A percentile compares a stretch with the other conserved stretches of the same genome.
Conservation (phyloP, 495 filamentous ascomycete genomes). For the Astrothelium macrocarpum region DNA sequence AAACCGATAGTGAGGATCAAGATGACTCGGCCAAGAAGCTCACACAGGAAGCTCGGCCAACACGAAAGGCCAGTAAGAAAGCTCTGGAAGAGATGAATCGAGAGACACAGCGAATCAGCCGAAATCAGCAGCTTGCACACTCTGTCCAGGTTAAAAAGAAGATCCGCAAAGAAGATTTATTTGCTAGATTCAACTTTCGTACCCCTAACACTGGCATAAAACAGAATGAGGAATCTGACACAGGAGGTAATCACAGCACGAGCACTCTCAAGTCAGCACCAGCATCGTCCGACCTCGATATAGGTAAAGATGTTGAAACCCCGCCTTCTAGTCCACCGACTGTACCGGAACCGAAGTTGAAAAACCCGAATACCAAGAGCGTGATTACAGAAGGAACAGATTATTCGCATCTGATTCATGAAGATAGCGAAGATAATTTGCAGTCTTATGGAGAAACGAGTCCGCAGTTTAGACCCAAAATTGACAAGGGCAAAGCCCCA, state of each 20-base stretch:
- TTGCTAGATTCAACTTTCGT: slow-evolving; percentile 73
- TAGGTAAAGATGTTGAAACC: slow-evolving; percentile 35
- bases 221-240: not conserved
- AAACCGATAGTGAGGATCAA: slow-evolving; percentile 39
- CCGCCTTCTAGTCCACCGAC: slow-evolving; percentile 32
- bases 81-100: slow-evolving; percentile 89
- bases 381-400: too few species aligned
- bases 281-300: slow-evolving; percentile 40
- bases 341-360: not conserved
- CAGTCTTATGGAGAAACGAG: slow-evolving; percentile 6
- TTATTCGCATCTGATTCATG: slow-evolving; percentile 3
- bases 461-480: slow-evolving; percentile 19
- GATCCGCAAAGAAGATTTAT: slow-evolving; percentile 72
- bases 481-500: slow-evolving; percentile 43
- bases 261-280: slow-evolving; percentile 16
- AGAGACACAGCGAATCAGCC: slow-evolving; percentile 82
- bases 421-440: slow-evolving; percentile 11
- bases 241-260: not conserved
- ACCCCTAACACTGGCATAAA: not conserved
- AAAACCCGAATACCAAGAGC: not conserved
- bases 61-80: slow-evolving; percentile 88
- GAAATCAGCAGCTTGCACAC: slow-evolving; percentile 86
- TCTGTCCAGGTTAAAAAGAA: slow-evolving; percentile 87
- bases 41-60: slow-evolving; percentile 55
- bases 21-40: slow-evolving; percentile 48